Evolutionary conservation across 2,329 filamentous ascomycete species (phyloP), one percentile per base, ranked within the genome.

Genomic region (Epichloe gansuensis): DNA sequence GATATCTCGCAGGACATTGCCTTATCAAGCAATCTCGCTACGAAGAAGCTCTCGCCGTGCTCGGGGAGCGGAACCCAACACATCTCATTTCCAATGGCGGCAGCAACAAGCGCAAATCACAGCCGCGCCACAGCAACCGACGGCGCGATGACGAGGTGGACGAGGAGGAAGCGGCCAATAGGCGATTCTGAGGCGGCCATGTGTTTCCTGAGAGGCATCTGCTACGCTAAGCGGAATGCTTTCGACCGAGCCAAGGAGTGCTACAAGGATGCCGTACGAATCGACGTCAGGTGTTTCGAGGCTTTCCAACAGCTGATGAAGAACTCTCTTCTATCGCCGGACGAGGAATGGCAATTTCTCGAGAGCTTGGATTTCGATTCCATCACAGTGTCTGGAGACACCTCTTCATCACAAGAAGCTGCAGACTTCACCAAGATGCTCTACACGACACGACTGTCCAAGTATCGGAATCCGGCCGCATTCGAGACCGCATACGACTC

Each of bases 241-340:
- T 97, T 97, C 62, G 93, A 98, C 66, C 84, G 90, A 37, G 93
- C 93, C 50, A 96, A 96, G 67, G 91, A 97, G 62, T 97, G 93
- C 72, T 98, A 97, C 76, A 97, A 96, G 72, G 89, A 95, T 62
- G 93, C 93, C 2, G 90, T 97, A 46, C 83, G 88, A 56, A 96
- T 98, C 63, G 93, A 98, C 65, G 91, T 97, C 3, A 91, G 95
- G 67, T 98, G 93, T 70, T 97, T 95, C 65, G 93, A 98, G 69
- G 93, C 93, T 0, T 97, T 98, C 64, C 91, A 96, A 62, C 91
- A 97, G 72, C 79, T 98, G 52, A 96, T 97, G 83, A 89, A 90
- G 71, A 98, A 98, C 71, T 88, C 88, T 21, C 77, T 98, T 56
- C 86, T 98, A 81, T 82, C 81, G 47, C 90, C 91, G 0, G 83